phyloP scores from a whole-genome alignment of 805 yeast species.

The Pichia cabralensis region DNA sequence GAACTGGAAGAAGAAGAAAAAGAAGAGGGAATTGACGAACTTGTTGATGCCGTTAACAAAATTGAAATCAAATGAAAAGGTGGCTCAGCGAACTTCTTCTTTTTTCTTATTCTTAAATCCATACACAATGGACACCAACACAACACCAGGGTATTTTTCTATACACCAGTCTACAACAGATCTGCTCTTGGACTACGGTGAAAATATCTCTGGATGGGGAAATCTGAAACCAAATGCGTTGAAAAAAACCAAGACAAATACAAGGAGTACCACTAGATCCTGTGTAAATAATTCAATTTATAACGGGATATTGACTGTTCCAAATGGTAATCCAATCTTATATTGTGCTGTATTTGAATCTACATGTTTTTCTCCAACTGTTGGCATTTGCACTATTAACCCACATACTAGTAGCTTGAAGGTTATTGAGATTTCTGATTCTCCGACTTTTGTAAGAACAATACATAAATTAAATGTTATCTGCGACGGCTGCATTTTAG shows the following conservation, averaged over 20 bases:
- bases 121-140: too few species aligned
- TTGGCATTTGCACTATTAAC: conserved; percentile 33
- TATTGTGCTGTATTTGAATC: conserved; percentile 16
- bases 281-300: too few species aligned
- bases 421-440: conserved; percentile 30
- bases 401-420: conserved; percentile 29
- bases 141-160: too few species aligned
- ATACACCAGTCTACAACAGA: too few species aligned
- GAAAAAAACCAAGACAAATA: too few species aligned
- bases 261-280: background rate
- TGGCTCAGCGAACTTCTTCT: background rate
- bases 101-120: background rate
- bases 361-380: conserved; percentile 14
- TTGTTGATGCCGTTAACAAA: conserved; percentile 8
- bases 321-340: background rate
- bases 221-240: too few species aligned
- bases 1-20: background rate
- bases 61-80: background rate
- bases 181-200: too few species aligned
- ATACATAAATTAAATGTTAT: conserved; percentile 30
- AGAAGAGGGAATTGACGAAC: conserved; percentile 5
- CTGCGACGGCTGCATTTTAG: conserved; percentile 19
- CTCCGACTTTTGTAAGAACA: conserved; percentile 36
- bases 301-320: conserved; percentile 1
- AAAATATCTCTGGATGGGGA: too few species aligned